These are phyloP conservation scores for Nannochloropsis salina DNA, from an alignment of 108 stramenopile species.

Conservation along the genomic window DNA sequence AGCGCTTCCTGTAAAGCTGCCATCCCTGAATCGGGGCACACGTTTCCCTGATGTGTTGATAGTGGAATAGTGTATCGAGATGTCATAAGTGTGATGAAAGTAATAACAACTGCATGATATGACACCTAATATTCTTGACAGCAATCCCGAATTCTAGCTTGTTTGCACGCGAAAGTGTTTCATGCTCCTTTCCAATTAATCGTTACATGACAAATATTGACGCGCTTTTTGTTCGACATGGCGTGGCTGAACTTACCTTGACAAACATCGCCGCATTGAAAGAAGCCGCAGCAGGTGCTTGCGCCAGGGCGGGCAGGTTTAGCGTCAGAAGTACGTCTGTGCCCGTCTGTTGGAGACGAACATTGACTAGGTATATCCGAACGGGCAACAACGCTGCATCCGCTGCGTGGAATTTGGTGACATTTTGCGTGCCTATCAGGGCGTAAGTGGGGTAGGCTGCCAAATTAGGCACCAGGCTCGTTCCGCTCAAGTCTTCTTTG, in stretches of 20 bases:
- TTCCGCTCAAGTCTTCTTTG: neutral
- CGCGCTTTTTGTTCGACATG: too few species aligned
- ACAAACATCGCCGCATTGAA: neutral
- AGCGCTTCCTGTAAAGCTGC: conserved; percentile 19
- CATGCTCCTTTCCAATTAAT: too few species aligned
- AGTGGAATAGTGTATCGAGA: neutral
- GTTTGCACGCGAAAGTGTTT: too few species aligned
- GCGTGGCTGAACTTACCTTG: neutral
- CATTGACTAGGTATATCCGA: neutral
- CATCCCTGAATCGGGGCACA: neutral
- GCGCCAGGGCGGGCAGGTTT: neutral
- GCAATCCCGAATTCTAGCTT: too few species aligned
- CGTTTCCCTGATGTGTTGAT: neutral
- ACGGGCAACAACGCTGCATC: neutral
- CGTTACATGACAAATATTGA: too few species aligned
- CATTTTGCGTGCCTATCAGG: neutral
- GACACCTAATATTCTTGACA: too few species aligned
- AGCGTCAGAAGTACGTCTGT: neutral
- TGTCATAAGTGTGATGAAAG: too few species aligned
- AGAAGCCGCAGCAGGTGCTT: neutral
- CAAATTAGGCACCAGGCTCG: neutral
- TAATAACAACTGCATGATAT: too few species aligned
- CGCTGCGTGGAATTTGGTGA: neutral
- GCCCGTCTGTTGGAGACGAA: conserved; percentile 1
- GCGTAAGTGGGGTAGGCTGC: neutral